phyloP scores from a whole-genome alignment of 148 eudicot species.

The Pouteria glomerata region DNA sequence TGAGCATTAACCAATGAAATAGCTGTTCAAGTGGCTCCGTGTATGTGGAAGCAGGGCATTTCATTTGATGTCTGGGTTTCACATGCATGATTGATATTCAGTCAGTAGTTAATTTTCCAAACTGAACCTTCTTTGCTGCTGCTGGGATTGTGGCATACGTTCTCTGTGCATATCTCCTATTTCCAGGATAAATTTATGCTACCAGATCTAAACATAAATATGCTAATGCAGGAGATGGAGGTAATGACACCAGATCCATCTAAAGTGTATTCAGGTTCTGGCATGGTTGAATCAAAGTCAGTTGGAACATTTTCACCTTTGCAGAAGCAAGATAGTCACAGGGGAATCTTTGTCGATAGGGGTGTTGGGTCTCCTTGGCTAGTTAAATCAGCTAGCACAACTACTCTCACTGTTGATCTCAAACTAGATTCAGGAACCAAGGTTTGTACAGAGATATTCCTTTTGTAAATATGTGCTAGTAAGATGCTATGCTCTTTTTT shows the following conservation, averaged over 20 bases:
- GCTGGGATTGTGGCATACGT: neutral
- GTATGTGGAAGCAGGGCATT: neutral
- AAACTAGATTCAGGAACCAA: conserved; percentile 64
- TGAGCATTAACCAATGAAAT: neutral
- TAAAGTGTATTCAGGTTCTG: conserved; percentile 33
- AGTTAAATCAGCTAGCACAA: conserved; percentile 61
- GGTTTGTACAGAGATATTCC: conserved; percentile 35
- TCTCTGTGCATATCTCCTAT: neutral
- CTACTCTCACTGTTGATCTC: conserved; percentile 35
- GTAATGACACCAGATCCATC: conserved; percentile 44
- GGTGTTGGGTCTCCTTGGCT: conserved; percentile 94
- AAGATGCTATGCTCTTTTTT: too few species aligned
- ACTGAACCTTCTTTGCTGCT: neutral
- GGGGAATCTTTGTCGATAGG: conserved; percentile 79
- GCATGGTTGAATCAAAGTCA: conserved; percentile 54
- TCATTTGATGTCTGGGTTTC: neutral
- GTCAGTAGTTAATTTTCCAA: neutral
- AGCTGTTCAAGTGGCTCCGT: neutral
- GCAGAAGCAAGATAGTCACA: conserved; percentile 69
- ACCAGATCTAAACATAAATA: conserved; percentile 16
- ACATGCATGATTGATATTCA: neutral
- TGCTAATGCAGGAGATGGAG: conserved; percentile 51
- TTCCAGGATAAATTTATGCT: neutral
- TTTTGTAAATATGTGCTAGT: conserved; percentile 9
- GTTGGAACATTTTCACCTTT: conserved; percentile 45